Base-by-base conservation (phyloP, 495 filamentous ascomycete species). In the Lophium mytilinum region DNA sequence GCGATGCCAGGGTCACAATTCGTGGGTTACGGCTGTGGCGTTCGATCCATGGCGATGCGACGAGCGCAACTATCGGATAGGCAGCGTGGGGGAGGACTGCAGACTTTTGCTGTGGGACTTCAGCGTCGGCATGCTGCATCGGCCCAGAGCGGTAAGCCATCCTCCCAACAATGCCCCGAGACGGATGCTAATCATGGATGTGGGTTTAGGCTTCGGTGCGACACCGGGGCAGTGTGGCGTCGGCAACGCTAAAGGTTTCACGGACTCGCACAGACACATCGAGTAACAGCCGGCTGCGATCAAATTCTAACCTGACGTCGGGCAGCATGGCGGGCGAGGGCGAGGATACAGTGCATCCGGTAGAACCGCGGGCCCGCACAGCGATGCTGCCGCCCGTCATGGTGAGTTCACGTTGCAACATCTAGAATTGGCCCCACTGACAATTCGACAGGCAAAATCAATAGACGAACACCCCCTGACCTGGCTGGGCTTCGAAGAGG, bases 31-130 rank as follows among this genome's bases (percentile, higher is more conserved):
- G 1, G 82, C 85, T 21, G 89, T 97, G 12, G 87, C 87, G 3
- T 98, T 97, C 64, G 93, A 98, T 68, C 88, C 89, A 0, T 97
- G 93, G 93, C 80, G 90, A 50, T 97, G 93, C 69, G 93, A 97
- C 66, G 89, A 92, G 61, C 80, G 85, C 58, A 96, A 89, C 58
- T 98, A 98, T 66, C 80, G 93, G 3, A 94, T 98, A 61, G 93
- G 94, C 30, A 94, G 87, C 62, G 94, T 97, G 14, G 94, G 94
- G 5, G 90, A 96, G 68, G 93, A 98, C 68, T 87, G 93, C 63
- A 73, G 89, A 52, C 70, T 98, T 35, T 78, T 96, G 49, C 74
- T 98, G 35, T 98, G 93, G 93, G 93, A 98, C 74, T 98, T 98
- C 70, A 93, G 84, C 56, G 90, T 96, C 30, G 90, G 90, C 48